These are phyloP conservation scores for Dillenia turbinata DNA, from an alignment of 164 flowering plant genomes.

Conservation along the genomic window DNA sequence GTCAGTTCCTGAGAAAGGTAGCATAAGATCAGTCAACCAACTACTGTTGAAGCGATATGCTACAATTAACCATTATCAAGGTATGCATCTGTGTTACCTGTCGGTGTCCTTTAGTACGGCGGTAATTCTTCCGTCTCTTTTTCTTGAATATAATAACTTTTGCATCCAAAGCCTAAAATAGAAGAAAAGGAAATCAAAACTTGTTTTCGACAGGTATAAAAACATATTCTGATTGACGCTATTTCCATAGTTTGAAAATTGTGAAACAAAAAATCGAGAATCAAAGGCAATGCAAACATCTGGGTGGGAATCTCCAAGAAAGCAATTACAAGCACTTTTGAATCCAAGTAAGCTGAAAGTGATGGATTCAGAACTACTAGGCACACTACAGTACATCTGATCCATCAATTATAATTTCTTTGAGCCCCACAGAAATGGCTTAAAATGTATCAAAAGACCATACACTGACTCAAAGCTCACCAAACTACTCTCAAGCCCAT, in stretches of 20 bases:
- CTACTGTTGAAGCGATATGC: not conserved
- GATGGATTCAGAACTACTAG: too few species aligned
- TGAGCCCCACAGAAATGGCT: too few species aligned
- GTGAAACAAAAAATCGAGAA: not conserved
- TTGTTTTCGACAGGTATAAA: not conserved
- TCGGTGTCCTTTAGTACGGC: conserved; percentile 91
- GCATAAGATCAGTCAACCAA: conserved; percentile 10
- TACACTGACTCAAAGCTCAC: too few species aligned
- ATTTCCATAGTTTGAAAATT: not conserved
- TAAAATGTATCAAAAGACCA: too few species aligned
- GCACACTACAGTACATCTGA: too few species aligned
- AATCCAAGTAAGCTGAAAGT: too few species aligned
- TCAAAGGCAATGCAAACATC: not conserved
- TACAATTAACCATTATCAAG: not conserved
- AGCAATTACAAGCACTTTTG: too few species aligned
- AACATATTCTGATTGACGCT: not conserved
- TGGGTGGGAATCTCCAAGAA: too few species aligned
- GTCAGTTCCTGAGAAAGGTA: conserved; percentile 66
- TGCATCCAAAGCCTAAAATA: conserved; percentile 86
- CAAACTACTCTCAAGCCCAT: too few species aligned
- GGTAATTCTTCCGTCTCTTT: conserved; percentile 94
- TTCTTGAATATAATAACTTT: conserved; percentile 97
- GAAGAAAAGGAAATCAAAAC: not conserved
- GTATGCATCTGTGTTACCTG: conserved; percentile 48
- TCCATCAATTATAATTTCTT: too few species aligned